Evolutionary conservation across 345 rosid genomes (phyloP), one percentile per base, ranked within the genome.

Genomic region (Dipteronia sinensis): DNA sequence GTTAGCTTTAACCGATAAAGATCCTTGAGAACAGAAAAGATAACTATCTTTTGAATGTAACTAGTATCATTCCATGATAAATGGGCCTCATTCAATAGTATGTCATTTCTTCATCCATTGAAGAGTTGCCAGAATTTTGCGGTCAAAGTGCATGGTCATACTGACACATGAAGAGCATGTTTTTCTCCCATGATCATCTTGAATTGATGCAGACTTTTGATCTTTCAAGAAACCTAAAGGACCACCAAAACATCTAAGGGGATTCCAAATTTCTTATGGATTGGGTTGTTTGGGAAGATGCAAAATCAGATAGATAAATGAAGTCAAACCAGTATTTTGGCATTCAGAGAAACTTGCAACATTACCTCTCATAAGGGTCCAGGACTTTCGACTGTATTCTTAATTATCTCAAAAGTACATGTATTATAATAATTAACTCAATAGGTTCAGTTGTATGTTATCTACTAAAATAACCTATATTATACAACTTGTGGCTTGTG

Each of bases 1-100:
- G 59, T 84, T 44, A 74, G 69, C 55, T 34, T 59, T 58, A 67
- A 75, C 47, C 10, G 25, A 56, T n/a, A 75, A 65, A 51, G 56
- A 42, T 27, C 56, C 65, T 5, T 62, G 49, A 58, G 15, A 80
- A 77, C 51, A 34, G 65, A 51, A 34, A 51, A 67, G 29, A 34
- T 66, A 31, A 69, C 11, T 61, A 59, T 31, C 70, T 71, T 78
- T 44, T 56, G 42, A 17, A 25, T 74, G 20, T 6, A n/a, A 68
- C 16, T 56, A 19, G 10, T 53, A 46, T 13, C 11, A 56, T 22
- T 51, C 46, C 22, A 74, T n/a, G 10, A 58, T 71, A 55, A 46
- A 53, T 8, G 66, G n/a, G 25, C 65, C n/a, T 20, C 71, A 61
- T 64, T 34, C 47, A 44, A 10, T 62, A n/a, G 58, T 25, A 58